Base-by-base conservation (phyloP, 768 basidiomycete species). In the Strobilomyces echinocephalus region DNA sequence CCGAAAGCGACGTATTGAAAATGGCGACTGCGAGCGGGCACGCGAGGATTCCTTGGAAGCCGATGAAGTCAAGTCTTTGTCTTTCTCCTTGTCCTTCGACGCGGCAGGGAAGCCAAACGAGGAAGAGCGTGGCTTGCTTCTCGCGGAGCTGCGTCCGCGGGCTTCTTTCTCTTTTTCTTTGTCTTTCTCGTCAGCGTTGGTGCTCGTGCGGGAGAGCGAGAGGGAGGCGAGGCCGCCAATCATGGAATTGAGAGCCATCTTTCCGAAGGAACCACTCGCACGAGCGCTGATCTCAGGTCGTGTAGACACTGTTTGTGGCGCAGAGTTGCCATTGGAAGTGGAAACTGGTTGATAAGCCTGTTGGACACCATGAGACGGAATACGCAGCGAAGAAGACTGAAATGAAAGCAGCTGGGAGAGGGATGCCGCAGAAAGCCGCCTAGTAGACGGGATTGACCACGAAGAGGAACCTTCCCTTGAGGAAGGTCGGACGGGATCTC, bases 1-100 rank as follows among this genome's bases (percentile, higher is more conserved):
- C 56, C 87, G 79, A 52, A 83, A 79, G 33, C 88, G 78, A 40
- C 89, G 78, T 52, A 91, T 79, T 40, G 74, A 75, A 67, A 97
- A 95, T 39, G 94, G 89, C 2, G 91, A 91, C 60, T 84, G 77
- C 43, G 88, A 87, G 36, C 91, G 83, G 14, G 87, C 78, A 53
- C 87, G 86, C 11, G 76, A 75, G 5, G 70, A 69, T 45, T 78
- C 80, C 47, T 77, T 77, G n/a, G 80, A 78, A 20, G 60, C 58
- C 38, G 68, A 57, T 20, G 79, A 78, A 42, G 70, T 64, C 69
- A 35, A 68, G 2, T 69, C 72, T 42, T 65, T 69, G 2, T 69
- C 72, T 41, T 65, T 69, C 21, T 62, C 60, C 11, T 71, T 68
- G 16, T 70, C 67, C 36, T 72, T 73, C 5, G 60, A 21, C 10